Base-by-base conservation (phyloP, 441 rosid species). In the Euphorbia schlechtendalii region DNA sequence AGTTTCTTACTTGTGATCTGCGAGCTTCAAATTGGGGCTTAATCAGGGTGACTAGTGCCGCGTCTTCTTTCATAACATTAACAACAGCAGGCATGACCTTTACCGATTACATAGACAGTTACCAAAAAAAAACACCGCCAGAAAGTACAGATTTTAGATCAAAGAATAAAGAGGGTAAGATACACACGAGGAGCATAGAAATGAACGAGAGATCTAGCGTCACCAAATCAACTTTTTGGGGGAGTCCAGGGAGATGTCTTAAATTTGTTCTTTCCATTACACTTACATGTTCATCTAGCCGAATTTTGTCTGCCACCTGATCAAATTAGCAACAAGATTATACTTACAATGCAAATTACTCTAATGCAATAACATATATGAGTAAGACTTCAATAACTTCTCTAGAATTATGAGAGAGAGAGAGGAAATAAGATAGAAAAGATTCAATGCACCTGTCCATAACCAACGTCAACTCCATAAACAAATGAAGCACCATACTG, bases 11-110 rank as follows among this genome's bases (percentile, higher is more conserved):
- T 77, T 93, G 99, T 72, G 89, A 80, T 75, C 97, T 81, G 55
- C 71, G 92, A 79, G 96, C 99, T 83, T 93, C 97, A 65, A 88
- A 93, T 61, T 93, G 99, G 73, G 99, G 99, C 78, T 93, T 90
- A 69, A 93, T 88, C 61, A 88, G 70, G 56, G 92, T 87, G 38
- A 93, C 80, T 70, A 93, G 70, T 38, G 77, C 74, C 59, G 96
- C 86, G 27, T 86, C 88, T 56, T 81, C 90, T 75, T 84, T 87
- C 99, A 93, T 93, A 68, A 85, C 83, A 76, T 84, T 87, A 38
- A 90, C 80, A 41, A 90, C 82, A 22, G 96, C 93, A 70, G 97
- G 96, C 96, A 88, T 90, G 66, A 93, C 99, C 99, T 93, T 76
- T 59, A 25, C 18, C 30, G 25, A 68, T 53, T 56, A 43, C 56